phyloP scores from a whole-genome alignment of 139 green algal genomes.

The Diplosphaera chodatii region DNA sequence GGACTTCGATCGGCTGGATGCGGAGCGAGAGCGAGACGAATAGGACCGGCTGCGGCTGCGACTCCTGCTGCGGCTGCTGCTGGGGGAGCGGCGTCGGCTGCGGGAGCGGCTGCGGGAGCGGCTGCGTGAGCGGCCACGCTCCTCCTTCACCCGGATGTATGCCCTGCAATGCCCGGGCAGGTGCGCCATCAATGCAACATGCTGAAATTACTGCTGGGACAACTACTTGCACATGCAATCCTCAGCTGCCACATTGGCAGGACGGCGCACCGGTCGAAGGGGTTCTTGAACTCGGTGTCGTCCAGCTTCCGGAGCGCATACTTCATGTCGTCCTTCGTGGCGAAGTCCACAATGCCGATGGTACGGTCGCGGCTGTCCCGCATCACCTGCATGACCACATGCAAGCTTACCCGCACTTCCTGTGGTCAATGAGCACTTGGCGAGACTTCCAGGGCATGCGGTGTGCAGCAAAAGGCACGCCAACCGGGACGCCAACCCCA shows the following conservation, averaged over 20 bases:
- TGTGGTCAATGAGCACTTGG: too few relatives aligned
- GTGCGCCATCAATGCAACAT: too few relatives aligned
- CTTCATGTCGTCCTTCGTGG: constrained; percentile 48
- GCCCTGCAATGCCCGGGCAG: constrained; percentile 7
- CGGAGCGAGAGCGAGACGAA: not conserved
- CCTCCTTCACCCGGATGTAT: constrained; percentile 16
- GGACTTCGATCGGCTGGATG: not conserved
- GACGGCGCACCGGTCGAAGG: constrained; percentile 35
- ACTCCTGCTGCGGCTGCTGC: not conserved
- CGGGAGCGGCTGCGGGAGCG: not conserved
- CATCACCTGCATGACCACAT: constrained; percentile 39
- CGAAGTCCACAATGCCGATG: constrained; percentile 63
- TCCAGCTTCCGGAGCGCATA: constrained; percentile 59
- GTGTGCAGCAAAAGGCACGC: too few relatives aligned
- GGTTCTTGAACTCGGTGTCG: constrained; percentile 65
- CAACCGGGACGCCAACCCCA: not conserved
- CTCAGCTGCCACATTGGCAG: not conserved
- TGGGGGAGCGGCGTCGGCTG: not conserved
- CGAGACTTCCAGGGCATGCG: too few relatives aligned
- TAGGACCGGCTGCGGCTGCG: not conserved
- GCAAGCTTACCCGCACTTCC: not conserved
- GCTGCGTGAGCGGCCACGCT: constrained; percentile 2
- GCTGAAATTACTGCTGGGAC: too few relatives aligned
- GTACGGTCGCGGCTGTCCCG: constrained; percentile 35
- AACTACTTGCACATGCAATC: too few relatives aligned